Base-by-base conservation (phyloP, 371 early-diverging fungal species). In the Mucor indicus region DNA sequence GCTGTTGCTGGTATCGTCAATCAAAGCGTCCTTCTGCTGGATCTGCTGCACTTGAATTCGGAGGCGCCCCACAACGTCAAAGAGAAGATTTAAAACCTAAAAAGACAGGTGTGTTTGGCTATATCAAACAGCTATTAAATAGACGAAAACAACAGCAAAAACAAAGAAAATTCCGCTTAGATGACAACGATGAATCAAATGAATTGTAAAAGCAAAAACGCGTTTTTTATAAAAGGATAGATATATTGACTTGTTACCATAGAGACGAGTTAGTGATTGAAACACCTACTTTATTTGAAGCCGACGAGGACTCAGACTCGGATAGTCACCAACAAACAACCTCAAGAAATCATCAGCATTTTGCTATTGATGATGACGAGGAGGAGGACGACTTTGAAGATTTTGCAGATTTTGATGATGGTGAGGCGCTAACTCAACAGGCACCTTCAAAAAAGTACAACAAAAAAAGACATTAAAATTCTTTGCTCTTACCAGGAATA, bases 261-360 rank as follows among this genome's bases (percentile, higher is more conserved):
- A 75, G 75, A 43, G 75, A 75, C 37, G 75, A 75, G 38, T 50
- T 75, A 8, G 75, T 75, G 0, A 53, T 75, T 30, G 72, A 71
- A 29, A 69, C 64, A 12, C 72, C 75, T 5, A 71, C 65, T 20
- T 24, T 75, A 13, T 75, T 69, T 48, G 67, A 64, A 19, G 72
- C 69, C 1, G 75, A 66, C n/a, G n/a, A n/a, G n/a, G n/a, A n/a
- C n/a, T n/a, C n/a, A n/a, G n/a, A n/a, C n/a, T n/a, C n/a, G n/a
- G n/a, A n/a, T n/a, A n/a, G n/a, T n/a, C n/a, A n/a, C n/a, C n/a
- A n/a, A n/a, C n/a, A n/a, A n/a, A n/a, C n/a, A n/a, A n/a, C n/a
- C n/a, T n/a, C n/a, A n/a, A n/a, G n/a, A n/a, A 33, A 47, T 3
- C 46, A 47, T 23, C 46, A 32, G 41, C 60, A 25, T 44, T 63